These are phyloP conservation scores for Alternaria postmessia DNA, from an alignment of 2,329 filamentous ascomycete species.

Conservation along the genomic window DNA sequence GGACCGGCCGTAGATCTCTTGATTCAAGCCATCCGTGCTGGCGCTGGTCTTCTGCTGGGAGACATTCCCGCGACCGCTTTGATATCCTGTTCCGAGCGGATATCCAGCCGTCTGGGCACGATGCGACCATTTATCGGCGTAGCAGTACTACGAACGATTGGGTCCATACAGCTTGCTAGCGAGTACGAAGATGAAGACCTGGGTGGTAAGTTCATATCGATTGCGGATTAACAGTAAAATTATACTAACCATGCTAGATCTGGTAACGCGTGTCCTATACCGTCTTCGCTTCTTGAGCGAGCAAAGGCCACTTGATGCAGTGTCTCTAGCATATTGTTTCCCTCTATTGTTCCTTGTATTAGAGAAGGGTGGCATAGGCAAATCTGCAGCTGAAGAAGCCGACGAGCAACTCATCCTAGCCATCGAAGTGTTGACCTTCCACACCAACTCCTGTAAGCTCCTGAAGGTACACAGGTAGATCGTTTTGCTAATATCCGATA, in stretches of 20 bases:
- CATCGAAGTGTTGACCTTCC: conserved; percentile 86
- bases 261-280: conserved; percentile 89
- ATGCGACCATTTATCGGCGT: conserved; percentile 85
- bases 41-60: conserved; percentile 81
- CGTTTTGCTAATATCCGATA: conserved; percentile 34
- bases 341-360: conserved; percentile 83
- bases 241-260: conserved; percentile 50
- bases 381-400: conserved; percentile 72
- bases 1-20: conserved; percentile 79
- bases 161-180: conserved; percentile 74
- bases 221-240: not conserved
- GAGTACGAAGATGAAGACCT: conserved; percentile 81
- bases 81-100: conserved; percentile 78
- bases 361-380: conserved; percentile 78
- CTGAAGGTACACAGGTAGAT: not conserved
- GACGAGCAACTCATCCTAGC: conserved; percentile 91
- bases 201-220: conserved; percentile 56
- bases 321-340: conserved; percentile 86
- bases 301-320: conserved; percentile 89
- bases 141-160: conserved; percentile 82
- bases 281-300: conserved; percentile 89
- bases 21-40: conserved; percentile 77
- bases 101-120: conserved; percentile 76
- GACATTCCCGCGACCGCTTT: conserved; percentile 81
- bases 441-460: conserved; percentile 75